Base-by-base conservation (phyloP, 495 filamentous ascomycete genomes). In the Penicillium herquei region DNA sequence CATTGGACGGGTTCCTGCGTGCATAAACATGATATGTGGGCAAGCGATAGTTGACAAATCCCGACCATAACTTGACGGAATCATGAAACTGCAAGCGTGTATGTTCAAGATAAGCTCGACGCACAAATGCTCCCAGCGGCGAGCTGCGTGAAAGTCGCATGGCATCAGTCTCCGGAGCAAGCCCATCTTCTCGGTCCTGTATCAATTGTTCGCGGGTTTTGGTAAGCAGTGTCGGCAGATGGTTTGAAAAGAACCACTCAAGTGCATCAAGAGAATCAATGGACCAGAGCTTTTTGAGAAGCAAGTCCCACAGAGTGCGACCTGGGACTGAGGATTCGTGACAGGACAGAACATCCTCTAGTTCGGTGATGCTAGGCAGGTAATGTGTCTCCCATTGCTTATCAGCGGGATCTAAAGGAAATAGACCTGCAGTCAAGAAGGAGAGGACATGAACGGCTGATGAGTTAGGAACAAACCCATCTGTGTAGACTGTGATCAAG, bases 361-460 rank as follows among this genome's bases (percentile, higher is more conserved):
- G 85, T 61, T 84, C 83, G n/a, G 80, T 70, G 51, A 91, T 82
- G 8, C 81, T 81, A 18, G 85, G 71, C 26, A 84, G 71, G 52
- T 85, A 81, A 39, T 74, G 59, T 69, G 76, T 67, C 39, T 68
- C 55, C 59, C 66, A 71, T 53, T 66, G 62, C 42, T 65, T 64
- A 33, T 72, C 66, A 65, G 70, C 57, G 66, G 71, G 47, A 61
- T 70, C 70, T 57, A 65, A 52, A 51, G 84, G 78, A 49, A 90
- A 80, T 32, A 95, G 61, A 57, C 92, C 84, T 43, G 87, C 87
- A 45, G 90, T 77, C 45, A 98, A 75, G 73, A 96, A 96, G 35
- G 87, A 89, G 12, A 98, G 79, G 12, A 98, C 81, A n/a, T 88
- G 82, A n/a, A 93, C 78, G 32, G 87, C 87, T 11, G 88, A 85